Conservation (phyloP, 805 yeast species). For the Ogataea dorogensis region DNA sequence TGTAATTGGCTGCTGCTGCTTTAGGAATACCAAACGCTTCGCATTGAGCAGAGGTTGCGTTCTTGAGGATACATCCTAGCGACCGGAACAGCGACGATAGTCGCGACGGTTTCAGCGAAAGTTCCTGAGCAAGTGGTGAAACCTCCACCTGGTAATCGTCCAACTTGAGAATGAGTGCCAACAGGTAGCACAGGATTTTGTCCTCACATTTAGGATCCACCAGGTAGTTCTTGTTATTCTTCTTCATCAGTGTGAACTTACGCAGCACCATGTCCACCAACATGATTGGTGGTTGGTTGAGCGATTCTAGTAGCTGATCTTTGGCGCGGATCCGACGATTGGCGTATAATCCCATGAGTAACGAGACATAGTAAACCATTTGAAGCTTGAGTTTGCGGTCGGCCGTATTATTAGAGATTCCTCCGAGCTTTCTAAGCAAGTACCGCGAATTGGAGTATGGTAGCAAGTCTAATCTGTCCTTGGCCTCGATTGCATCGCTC, state of each 20-base stretch:
- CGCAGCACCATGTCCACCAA: constrained; percentile 70
- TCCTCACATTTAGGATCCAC: constrained; percentile 90
- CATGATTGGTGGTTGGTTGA: constrained; percentile 72
- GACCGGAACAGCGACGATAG: constrained; percentile 68
- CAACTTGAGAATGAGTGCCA: constrained; percentile 71
- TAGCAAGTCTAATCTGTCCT: constrained; percentile 52
- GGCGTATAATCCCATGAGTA: constrained; percentile 75
- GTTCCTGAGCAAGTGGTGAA: constrained; percentile 79
- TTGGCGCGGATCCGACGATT: constrained; percentile 66
- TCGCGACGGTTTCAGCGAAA: constrained; percentile 75
- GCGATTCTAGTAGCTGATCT: constrained; percentile 53
- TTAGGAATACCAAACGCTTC: constrained; percentile 69
- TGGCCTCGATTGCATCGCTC: constrained; percentile 47
- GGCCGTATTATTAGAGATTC: constrained; percentile 28
- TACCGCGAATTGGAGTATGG: constrained; percentile 61
- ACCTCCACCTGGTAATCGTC: constrained; percentile 74
- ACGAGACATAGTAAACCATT: constrained; percentile 74
- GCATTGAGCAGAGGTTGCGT: constrained; percentile 70
- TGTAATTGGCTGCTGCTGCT: constrained; percentile 51
- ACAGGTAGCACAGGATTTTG: constrained; percentile 74
- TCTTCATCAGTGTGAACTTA: constrained; percentile 66
- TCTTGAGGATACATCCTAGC: constrained; percentile 77
- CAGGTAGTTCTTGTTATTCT: constrained; percentile 72
- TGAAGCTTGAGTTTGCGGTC: constrained; percentile 59
- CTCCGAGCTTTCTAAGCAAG: constrained; percentile 46